phyloP scores from a whole-genome alignment of 78 protist species.

The Bigelowiella natans region DNA sequence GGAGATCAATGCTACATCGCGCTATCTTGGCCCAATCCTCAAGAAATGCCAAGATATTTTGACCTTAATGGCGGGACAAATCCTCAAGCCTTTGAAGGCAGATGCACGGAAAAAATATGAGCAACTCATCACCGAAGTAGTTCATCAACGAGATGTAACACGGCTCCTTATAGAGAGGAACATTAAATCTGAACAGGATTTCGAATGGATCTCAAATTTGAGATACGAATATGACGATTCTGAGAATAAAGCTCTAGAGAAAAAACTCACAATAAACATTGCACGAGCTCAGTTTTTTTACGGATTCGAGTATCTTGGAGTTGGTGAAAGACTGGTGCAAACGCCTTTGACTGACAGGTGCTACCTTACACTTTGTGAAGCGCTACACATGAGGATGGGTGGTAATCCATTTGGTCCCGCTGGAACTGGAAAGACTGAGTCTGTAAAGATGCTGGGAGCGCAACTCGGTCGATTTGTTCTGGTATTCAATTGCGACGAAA shows the following conservation, averaged over 20 bases:
- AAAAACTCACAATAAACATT: background rate
- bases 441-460: conserved; percentile 64
- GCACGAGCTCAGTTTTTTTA: background rate
- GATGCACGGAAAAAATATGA: background rate
- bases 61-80: background rate
- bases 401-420: conserved; percentile 88
- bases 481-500: conserved; percentile 66
- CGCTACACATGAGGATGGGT: conserved; percentile 63
- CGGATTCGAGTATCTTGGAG: conserved; percentile 93
- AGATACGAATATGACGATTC: background rate
- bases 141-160: conserved; percentile 10
- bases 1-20: background rate
- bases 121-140: background rate
- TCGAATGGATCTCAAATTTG: background rate
- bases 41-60: background rate
- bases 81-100: background rate
- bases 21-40: background rate
- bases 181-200: background rate
- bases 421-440: conserved; percentile 83
- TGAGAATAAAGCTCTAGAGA: background rate
- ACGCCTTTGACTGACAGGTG: conserved; percentile 84
- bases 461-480: conserved; percentile 54
- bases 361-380: conserved; percentile 63
- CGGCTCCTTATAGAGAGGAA: background rate
- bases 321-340: conserved; percentile 80